Evolutionary conservation across 2,329 filamentous ascomycete species (phyloP), one percentile per base, ranked within the genome.

Genomic region (Ramularia collo-cygni): DNA sequence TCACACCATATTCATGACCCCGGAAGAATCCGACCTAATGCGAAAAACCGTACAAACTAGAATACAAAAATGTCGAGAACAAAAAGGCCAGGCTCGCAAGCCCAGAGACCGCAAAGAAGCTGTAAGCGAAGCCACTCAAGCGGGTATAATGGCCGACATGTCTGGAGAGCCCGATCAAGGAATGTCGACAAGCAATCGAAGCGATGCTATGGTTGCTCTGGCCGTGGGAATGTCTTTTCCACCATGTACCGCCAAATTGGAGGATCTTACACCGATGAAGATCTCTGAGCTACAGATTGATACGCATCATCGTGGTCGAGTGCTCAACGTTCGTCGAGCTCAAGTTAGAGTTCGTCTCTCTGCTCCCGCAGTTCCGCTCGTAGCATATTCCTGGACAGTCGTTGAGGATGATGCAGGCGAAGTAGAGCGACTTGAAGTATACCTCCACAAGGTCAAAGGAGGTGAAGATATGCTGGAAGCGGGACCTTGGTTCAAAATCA

Each of bases 381-480:
- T 42, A 13, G 44, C 40, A 3, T 39, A 21, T 13, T 54, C 54
- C 5, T 58, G 54, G 53, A 56, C 48, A 4, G 39, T 59, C n/a
- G 56, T 65, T 1, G 56, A 62, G 30, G 55, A 53, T 2, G 52
- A 50, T 4, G 39, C 48, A 3, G 48, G 38, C 3, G 50, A 53
- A 3, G 55, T 40, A 4, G 51, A 52, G 38, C 40, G 51, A 6
- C 24, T 53, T 35, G 51, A 53, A 19, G 30, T 52, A 0, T 61
- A 52, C 19, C 36, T 68, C 14, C 64, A 66, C 28, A 64, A 59
- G 34, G 45, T 34, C 7, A 44, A 35, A 10, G 40, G 42, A 24
- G 58, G 60, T 0, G 30, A 52, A 16, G 63, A 67, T 6, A 31
- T 60, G 1, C 40, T 68, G 4, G 62, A 65, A 9, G 47, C 39